Evolutionary conservation across 495 filamentous ascomycete genomes (phyloP), one percentile per base, ranked within the genome.

Genomic region (Hypoxylon perforatum): DNA sequence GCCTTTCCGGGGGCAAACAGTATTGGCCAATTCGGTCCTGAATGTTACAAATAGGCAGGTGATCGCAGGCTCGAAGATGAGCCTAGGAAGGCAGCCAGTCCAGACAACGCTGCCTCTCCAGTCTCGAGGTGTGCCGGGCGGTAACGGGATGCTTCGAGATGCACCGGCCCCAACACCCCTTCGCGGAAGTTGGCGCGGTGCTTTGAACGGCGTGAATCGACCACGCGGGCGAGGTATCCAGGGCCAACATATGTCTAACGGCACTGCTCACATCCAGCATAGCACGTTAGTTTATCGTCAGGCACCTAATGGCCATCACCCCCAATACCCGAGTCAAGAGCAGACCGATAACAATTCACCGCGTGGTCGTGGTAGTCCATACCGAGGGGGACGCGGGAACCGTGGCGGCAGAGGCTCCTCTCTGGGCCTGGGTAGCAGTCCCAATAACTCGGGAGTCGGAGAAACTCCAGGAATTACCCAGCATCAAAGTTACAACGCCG

Each of bases 1-100:
- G n/a, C 91, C 91, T 5, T 98, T 98, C 88, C 88, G 96, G 36
- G 96, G 96, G 38, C 94, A 95, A 73, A 97, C 96, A 0, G 93
- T 99, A 9, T 86, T 91, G 1, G 83, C 88, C 15, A 87, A 88
- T 9, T 89, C 91, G 0, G 92, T 97, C 18, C 88, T 99, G 14
- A 99, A 99, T 74, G 75, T 97, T 36, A 89, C 90, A 7, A 82
- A 94, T 65, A 86, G 85, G 57, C 96, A 98, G 78, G 82, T 97
- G 41, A 81, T 96, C 48, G 87, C 90, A 41, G 86, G 80, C 47
- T 91, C 92, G 12, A 87, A 89, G 54, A 91, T 92, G 21, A 87
- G 84, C 21, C 71, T 78, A 47, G 85, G 87, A 30, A 88, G 78
- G 57, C 85, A 86, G 60, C 83, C 88, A 42, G 59, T 79, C 46